Base-by-base conservation (phyloP, 768 basidiomycete species). In the Candolleomyces aberdarensis region DNA sequence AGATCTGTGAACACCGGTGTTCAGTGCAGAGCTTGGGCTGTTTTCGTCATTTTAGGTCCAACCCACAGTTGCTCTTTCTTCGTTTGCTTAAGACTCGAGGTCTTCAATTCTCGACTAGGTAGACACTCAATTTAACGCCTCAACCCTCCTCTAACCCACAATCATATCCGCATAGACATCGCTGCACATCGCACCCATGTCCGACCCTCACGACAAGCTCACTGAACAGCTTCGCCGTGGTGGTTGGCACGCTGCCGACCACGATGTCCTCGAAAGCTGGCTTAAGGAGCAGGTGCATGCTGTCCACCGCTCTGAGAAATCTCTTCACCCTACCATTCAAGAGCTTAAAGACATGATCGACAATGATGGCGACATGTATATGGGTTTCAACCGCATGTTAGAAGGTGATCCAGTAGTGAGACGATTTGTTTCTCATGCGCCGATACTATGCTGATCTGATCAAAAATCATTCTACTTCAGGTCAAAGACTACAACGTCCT, bases 321-420 rank as follows among this genome's bases (percentile, higher is more conserved):
- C 15, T 47, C 43, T 58, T 39, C 57, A 62, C 31, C 63, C 69
- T 2, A 66, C 63, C 43, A 44, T 71, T 48, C 61, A 69, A 47
- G 71, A 75, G 20, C 73, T 76, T 62, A 62, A 71, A 53, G 43
- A 60, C 11, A 48, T 72, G 50, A 75, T 73, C 48, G 73, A 74
- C 47, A 62, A 55, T 36, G 70, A 71, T 44, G 50, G 61, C 10
- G 62, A 69, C 17, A 50, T 74, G 17, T 72, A 63, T 58, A 71
- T 72, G 70, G 68, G 67, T 4, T 75, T 77, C 62, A 66, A 70
- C 44, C 67, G 69, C 53, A 76, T 75, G 76, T 75, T 76, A 66
- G 29, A 44, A 56, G 39, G 55, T 10, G 9, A 56, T 41, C 29
- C 19, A 5, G 41, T 36, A 14, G 32, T 15, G 52, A 11, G 14